A percentile compares a stretch with the other conserved stretches of the same genome.
phyloP scores from a whole-genome alignment of 2,329 filamentous ascomycete species.

The Sporothrix sp. region DNA sequence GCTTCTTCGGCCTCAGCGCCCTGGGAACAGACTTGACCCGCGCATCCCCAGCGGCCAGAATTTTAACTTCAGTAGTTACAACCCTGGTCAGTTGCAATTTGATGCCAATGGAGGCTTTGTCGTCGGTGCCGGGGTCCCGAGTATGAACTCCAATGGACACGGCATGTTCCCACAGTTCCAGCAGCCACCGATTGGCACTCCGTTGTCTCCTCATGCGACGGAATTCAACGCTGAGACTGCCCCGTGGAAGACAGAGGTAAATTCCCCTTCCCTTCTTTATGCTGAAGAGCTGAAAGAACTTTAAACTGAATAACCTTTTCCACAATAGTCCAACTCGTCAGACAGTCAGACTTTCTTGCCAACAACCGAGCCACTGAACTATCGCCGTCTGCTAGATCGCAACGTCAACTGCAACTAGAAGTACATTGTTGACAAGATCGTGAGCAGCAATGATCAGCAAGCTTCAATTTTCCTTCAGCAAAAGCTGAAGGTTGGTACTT shows the following conservation, averaged over 20 bases:
- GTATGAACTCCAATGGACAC: conserved; percentile 32
- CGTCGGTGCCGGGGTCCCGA: conserved; percentile 20
- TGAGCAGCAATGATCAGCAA: conserved; percentile 98
- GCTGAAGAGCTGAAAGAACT: too few species aligned
- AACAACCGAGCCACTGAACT: conserved; percentile 87
- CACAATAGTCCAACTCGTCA: conserved; percentile 35
- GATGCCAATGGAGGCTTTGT: conserved; percentile 22
- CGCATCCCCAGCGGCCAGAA: conserved; percentile 24
- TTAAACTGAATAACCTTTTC: conserved; percentile 24
- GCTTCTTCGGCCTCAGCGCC: conserved; percentile 36
- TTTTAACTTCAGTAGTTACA: conserved; percentile 27
- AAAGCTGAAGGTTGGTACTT: conserved; percentile 92
- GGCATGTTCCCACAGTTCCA: conserved; percentile 40
- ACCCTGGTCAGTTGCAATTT: conserved; percentile 20
- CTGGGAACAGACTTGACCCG: conserved; percentile 38
- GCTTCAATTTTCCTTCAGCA: conserved; percentile 98
- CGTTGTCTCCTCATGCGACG: conserved; percentile 62
- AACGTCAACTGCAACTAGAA: conserved; percentile 99
- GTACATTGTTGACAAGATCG: conserved; percentile 98
- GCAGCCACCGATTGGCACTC: conserved; percentile 50
- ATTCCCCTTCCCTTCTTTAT: too few species aligned
- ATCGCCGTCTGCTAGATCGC: conserved; percentile 86
- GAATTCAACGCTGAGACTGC: conserved; percentile 55
- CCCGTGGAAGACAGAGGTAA: conserved; percentile 48
- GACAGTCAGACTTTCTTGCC: conserved; percentile 71